Conservation (phyloP, 352 stramenopile species). For the Pythium coloratum region DNA sequence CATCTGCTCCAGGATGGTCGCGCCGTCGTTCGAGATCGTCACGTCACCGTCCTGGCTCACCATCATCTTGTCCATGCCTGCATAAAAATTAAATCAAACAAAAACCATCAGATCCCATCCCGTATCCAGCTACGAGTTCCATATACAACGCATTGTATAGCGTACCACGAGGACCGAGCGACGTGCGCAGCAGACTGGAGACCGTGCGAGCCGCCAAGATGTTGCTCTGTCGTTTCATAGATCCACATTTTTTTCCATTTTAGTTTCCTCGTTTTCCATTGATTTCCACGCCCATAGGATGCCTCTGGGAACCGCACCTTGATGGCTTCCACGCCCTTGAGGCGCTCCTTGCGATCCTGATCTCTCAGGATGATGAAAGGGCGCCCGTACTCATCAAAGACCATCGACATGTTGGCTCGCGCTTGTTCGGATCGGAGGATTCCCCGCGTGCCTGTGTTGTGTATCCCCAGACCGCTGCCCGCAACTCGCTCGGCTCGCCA, state of each 20-base stretch:
- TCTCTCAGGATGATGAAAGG: conserved; percentile 99
- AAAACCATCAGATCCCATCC: not conserved
- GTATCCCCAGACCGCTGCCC: conserved; percentile 8
- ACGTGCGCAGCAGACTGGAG: conserved; percentile 96
- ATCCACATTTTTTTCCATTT: not conserved
- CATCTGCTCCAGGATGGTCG: conserved; percentile 99
- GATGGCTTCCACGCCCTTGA: conserved; percentile 98
- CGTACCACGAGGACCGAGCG: conserved; percentile 95
- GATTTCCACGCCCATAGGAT: conserved; percentile 11
- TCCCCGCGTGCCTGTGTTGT: conserved; percentile 1
- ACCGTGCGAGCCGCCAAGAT: conserved; percentile 98
- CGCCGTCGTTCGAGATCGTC: conserved; percentile 99
- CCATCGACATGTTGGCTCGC: conserved; percentile 82
- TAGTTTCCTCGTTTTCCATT: not conserved
- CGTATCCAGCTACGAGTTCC: not conserved
- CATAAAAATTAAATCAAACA: not conserved
- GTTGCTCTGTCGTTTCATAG: conserved; percentile 87
- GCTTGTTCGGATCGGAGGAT: not conserved
- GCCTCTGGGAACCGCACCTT: conserved; percentile 65
- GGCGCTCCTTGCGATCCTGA: conserved; percentile 97
- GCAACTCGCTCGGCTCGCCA: conserved; percentile 22
- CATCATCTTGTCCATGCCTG: conserved; percentile 99
- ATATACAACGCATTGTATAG: not conserved
- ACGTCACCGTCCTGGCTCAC: conserved; percentile 99
- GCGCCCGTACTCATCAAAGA: conserved; percentile 99